phyloP scores from a whole-genome alignment of 2,329 filamentous ascomycete species.

The Penicillium sp. region DNA sequence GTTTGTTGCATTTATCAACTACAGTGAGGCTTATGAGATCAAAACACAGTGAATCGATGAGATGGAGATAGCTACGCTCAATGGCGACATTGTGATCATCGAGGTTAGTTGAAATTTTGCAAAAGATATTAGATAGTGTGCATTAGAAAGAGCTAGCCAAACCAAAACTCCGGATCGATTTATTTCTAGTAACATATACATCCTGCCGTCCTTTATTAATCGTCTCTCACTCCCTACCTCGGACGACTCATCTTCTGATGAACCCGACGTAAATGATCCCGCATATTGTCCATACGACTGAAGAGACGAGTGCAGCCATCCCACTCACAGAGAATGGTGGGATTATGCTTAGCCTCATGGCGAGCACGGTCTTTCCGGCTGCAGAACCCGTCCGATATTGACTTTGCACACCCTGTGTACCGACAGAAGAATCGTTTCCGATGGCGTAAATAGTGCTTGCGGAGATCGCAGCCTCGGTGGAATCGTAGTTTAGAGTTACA shows the following conservation, averaged over 20 bases:
- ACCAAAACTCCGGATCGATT: too few relatives aligned
- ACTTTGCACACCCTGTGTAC: constrained; percentile 56
- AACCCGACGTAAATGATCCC: constrained; percentile 45
- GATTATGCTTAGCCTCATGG: constrained; percentile 61
- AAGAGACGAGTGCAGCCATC: constrained; percentile 56
- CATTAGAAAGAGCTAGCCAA: too few relatives aligned
- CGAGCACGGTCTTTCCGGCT: constrained; percentile 60
- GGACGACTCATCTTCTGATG: constrained; percentile 26
- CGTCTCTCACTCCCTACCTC: not conserved
- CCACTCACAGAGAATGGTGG: constrained; percentile 56
- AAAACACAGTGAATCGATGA: constrained; percentile 38
- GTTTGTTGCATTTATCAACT: constrained; percentile 40
- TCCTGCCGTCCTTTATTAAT: too few relatives aligned
- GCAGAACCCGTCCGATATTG: constrained; percentile 56
- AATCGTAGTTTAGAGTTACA: constrained; percentile 58
- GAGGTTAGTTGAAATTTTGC: not conserved
- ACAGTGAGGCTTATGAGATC: constrained; percentile 29
- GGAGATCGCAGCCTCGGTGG: constrained; percentile 57
- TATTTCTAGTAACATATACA: too few relatives aligned
- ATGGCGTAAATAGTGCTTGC: constrained; percentile 61
- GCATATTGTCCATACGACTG: constrained; percentile 61
- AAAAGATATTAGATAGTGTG: too few relatives aligned
- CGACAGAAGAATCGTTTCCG: constrained; percentile 60
- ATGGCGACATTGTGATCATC: constrained; percentile 32
- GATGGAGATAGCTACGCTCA: constrained; percentile 37